phyloP scores from a whole-genome alignment of 2,329 filamentous ascomycete species.

The Fusarium algeriense region DNA sequence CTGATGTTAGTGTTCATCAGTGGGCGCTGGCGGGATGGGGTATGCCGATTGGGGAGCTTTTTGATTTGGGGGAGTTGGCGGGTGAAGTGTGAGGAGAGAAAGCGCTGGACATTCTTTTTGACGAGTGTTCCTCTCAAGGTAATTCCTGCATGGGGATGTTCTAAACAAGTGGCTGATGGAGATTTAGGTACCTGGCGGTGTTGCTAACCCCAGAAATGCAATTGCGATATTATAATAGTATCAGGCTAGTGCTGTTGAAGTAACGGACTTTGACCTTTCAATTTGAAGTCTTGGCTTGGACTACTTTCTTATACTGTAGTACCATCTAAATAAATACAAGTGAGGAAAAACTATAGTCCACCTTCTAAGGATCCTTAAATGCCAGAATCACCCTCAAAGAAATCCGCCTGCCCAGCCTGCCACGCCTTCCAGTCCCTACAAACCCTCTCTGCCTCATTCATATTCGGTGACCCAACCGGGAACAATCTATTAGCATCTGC shows the following conservation, averaged over 20 bases:
- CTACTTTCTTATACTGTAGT: too few species aligned
- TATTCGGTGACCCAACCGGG: background rate
- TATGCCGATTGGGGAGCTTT: background rate
- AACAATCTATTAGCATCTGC: constrained; percentile 21
- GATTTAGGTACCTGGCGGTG: background rate
- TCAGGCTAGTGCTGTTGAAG: too few species aligned
- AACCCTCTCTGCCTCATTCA: constrained; percentile 26
- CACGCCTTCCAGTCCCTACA: constrained; percentile 25
- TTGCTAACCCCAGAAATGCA: background rate
- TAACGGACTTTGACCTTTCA: too few species aligned
- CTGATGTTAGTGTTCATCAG: background rate
- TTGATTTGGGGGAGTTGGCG: background rate
- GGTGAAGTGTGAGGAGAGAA: background rate
- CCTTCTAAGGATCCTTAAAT: background rate
- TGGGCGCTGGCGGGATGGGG: background rate
- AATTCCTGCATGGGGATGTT: too few species aligned
- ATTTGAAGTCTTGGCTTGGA: too few species aligned
- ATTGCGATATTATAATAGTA: background rate
- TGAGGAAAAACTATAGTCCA: too few species aligned
- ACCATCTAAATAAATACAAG: too few species aligned
- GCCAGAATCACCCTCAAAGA: constrained; percentile 33
- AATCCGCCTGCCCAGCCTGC: constrained; percentile 10
- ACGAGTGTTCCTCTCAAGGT: background rate
- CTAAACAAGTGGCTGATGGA: too few species aligned
- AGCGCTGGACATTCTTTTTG: background rate